Conservation (phyloP, 148 eudicot genomes). For the Nepenthes mirabilis region DNA sequence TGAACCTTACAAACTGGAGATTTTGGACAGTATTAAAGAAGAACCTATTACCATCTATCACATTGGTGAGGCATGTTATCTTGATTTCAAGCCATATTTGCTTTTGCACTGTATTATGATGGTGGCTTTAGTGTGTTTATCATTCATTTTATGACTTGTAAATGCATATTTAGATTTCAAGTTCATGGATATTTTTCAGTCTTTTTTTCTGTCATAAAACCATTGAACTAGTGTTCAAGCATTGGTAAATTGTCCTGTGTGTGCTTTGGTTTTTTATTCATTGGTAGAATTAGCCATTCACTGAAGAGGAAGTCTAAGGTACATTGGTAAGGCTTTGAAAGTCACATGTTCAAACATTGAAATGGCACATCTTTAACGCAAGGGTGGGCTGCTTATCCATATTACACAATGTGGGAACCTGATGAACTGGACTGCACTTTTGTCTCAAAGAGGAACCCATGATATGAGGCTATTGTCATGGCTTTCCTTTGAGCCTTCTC, state of each 20-base stretch:
- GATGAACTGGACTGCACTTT: too few relatives aligned
- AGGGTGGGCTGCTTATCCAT: too few relatives aligned
- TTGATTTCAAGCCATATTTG: conserved; percentile 2
- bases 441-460: too few relatives aligned
- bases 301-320: too few relatives aligned
- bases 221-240: not conserved
- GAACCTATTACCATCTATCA: conserved; percentile 97
- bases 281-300: too few relatives aligned
- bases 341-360: too few relatives aligned
- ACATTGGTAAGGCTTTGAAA: too few relatives aligned
- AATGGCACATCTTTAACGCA: too few relatives aligned
- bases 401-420: too few relatives aligned
- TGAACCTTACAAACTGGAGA: conserved; percentile 93
- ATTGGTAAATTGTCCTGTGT: not conserved
- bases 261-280: not conserved
- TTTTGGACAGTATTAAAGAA: conserved; percentile 73
- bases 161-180: not conserved
- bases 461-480: too few relatives aligned
- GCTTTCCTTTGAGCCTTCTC: too few relatives aligned
- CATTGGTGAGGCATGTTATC: conserved; percentile 43
- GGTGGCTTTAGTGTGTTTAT: not conserved
- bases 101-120: not conserved
- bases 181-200: not conserved
- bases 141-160: not conserved
- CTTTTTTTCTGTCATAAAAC: not conserved